Base-by-base conservation (phyloP, 352 stramenopile species). In the Aphanomyces euteiches region DNA sequence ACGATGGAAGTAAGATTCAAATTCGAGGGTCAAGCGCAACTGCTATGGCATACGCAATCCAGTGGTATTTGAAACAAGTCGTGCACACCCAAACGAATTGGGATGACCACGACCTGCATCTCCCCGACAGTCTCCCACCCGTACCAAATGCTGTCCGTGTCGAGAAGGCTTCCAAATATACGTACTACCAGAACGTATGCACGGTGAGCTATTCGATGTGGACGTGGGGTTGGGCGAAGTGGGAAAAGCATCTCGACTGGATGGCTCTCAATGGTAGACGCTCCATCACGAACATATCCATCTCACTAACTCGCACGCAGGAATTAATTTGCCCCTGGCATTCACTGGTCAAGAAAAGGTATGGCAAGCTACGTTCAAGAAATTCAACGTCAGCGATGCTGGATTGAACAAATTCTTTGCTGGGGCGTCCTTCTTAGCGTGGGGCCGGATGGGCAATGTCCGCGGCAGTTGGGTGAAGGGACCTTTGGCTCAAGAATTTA, bases 181-280 rank as follows among this genome's bases (percentile, higher is more conserved):
- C 85, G 39, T 97, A 98, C 79, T 93, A 96, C 71, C 87, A 95
- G 72, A 98, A 98, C 73, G 90, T 97, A 37, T 96, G 90, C 76
- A 97, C 90, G 0, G 86, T 90, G 68, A 94, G 88, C 74, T 98
- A 98, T 75, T 95, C 85, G 47, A 90, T 89, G 60, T 95, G 89
- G 77, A 82, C 81, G 58, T 97, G 92, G 87, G 82, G 85, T 34
- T 96, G 88, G 85, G 39, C 73, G 21, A 77, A 92, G 67, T 98
- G 92, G 92, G 86, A 96, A 73, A 74, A 76, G 5, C 89, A 97
- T 74, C 88, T 98, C 65, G 90, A 98, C 80, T 97, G 90, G 90
- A 95, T 97, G 83, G 89, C 88, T 8, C 73, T 97, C n/a, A 95
- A 91, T 61, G 90, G 84, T 85, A 47, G 5, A n/a, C 47, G 4